Base-by-base conservation (phyloP, 805 yeast genomes). In the Candida ficus region DNA sequence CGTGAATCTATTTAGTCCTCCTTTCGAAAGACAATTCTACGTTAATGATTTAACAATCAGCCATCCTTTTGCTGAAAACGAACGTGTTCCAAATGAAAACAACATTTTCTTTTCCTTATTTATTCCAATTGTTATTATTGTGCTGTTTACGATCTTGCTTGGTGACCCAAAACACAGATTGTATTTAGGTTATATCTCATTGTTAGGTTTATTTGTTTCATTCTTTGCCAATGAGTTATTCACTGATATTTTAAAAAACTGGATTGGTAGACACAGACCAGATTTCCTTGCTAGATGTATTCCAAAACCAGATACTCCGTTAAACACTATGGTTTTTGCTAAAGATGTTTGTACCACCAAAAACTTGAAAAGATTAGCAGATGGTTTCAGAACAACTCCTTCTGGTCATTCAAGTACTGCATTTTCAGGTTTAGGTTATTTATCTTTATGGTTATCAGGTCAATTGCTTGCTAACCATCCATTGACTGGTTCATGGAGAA, bases 211-310 rank as follows among this genome's bases (percentile, higher is more conserved):
- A 20, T 58, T 66, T 9, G 61, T 86, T 2, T 70, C 89, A 0
- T 66, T 83, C 42, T 68, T 77, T 16, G 62, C 80, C 12, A 77
- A 85, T 22, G 70, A 78, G 31, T 65, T 82, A 22, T 54, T 83
- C 38, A 86, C 95, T 4, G 87, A 87, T 54, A 66, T 80, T 13
- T 58, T 87, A 44, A 91, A 91, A 64, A 79, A 83, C 56, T 78
- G 85, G 78, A 76, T 91, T 41, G 97, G 96, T 5, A 75, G 96
- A 56, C 86, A 83, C 46, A 71, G 99, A 44, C 99, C 99, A 0
- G 99, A 91, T 62, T 86, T 90, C 57, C 62, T 91, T 38, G 86
- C 89, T 6, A 73, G 98, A 50, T 91, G 98, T 60, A 57, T 71
- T 17, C 96, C 96, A 4, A 66, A 63, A 25, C 60, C 62, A 2